Evolutionary conservation across 2,329 filamentous ascomycete genomes (phyloP), one percentile per base, ranked within the genome.

Genomic region (Hypoxylon sp.): DNA sequence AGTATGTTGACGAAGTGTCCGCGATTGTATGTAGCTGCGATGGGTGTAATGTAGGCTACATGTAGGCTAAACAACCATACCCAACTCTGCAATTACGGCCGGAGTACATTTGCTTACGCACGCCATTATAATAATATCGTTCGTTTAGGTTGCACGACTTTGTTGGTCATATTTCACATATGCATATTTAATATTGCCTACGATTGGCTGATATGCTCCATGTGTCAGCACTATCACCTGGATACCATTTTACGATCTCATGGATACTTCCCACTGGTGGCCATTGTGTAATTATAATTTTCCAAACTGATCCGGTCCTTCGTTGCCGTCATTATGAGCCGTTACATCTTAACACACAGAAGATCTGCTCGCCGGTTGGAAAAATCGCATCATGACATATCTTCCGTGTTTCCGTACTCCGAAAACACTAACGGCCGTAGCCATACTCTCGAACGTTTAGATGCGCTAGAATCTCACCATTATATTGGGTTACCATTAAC

Each of bases 161-260:
- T 54, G 63, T 66, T 66, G 55, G 63, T 57, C n/a, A 31, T 52
- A 46, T 60, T 60, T 61, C n/a, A 17, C 63, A 60, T 37, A 44
- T 53, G 58, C 63, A 62, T 62, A 39, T 14, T 14, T 9, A 10
- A 51, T 61, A 47, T 47, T 59, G 37, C 24, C 39, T 62, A 54
- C 47, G 29, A 66, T 66, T 62, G 63, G 63, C 24, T 54, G 22
- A 29, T 29, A 46, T 31, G 22, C n/a, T 26, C 29, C 39, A 31
- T 47, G 33, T 35, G 64, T 63, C 64, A 63, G 59, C 59, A 50
- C 47, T 59, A 61, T 57, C 52, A 61, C 44, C 51, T 50, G 33
- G 39, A 55, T 66, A 55, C 57, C 17, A 29, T 26, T 33, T 48
- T 51, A 8, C 37, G 9, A 42, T 42, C 31, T 48, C 29, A 39